Evolutionary conservation across 345 rosid genomes (phyloP), one percentile per base, ranked within the genome.

Genomic region (Eucalyptus dawsonii): DNA sequence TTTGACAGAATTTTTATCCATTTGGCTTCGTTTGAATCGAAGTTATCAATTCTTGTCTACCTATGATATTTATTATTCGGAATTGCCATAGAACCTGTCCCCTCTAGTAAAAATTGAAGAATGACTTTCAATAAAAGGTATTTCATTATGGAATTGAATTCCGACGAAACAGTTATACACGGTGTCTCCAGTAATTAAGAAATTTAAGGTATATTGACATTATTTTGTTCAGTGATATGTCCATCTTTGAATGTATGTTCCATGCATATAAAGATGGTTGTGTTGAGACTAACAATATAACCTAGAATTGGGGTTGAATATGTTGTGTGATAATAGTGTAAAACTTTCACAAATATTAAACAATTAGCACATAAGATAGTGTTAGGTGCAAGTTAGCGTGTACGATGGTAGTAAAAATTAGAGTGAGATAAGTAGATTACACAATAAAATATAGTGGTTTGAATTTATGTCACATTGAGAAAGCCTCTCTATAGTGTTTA

Each of bases 111-210:
- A 24, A 56, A 56, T 0, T 25, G 13, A 56, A 56, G 62, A 56
- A 56, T 56, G 29, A 56, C 29, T 56, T 56, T 56, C 6, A 24
- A 1, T 1, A 56, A 5, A 24, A 56, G 12, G 29, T 56, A 56
- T 56, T 56, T 22, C 29, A 25, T 56, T 56, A 6, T 24, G 29
- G 62, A 56, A 10, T 56, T 3, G 3, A 56, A 56, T 56, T 24
- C 3, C 2, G 6, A 0, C 0, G 6, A 56, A 24, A 56, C 3
- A 5, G 3, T 56, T 56, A 24, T 24, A 56, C 29, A 56, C 4
- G 62, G 29, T 56, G 62, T 56, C 62, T 24, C 29, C 6, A 10
- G 1, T 56, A 56, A 56, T 24, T 22, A 56, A 56, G 11, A 56
- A 56, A 56, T 10, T 56, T 4, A 56, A 56, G 14, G 29, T 9